These are phyloP conservation scores for Ophiorrhiza pumila DNA, from an alignment of 257 asterid species.

Conservation along the genomic window DNA sequence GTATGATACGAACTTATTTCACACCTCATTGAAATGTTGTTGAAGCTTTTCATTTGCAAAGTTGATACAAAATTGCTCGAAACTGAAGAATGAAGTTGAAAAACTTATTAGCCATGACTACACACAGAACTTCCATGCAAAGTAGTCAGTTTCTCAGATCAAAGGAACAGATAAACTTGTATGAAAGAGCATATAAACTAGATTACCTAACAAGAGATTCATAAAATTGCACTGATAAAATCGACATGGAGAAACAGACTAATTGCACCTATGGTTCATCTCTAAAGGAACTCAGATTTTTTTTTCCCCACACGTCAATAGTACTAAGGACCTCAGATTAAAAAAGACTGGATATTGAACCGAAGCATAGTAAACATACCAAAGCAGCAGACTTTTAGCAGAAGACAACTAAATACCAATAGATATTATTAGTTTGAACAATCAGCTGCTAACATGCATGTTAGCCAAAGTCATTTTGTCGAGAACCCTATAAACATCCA, in stretches of 20 bases:
- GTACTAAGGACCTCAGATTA: background rate
- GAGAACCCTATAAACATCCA: background rate
- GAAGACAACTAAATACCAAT: background rate
- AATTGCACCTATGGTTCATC: background rate
- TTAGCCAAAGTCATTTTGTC: background rate
- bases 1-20: constrained; percentile 21
- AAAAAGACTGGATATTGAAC: background rate
- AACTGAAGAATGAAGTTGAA: constrained; percentile 45
- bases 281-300: too few relatives aligned
- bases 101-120: constrained; percentile 12
- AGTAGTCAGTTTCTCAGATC: background rate
- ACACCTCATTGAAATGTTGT: constrained; percentile 98
- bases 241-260: background rate
- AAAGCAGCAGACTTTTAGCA: background rate
- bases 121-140: background rate
- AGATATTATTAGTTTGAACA: background rate
- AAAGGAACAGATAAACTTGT: background rate
- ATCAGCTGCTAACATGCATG: background rate
- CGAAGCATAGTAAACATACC: background rate
- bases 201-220: background rate
- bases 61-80: constrained; percentile 99
- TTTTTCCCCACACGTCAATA: too few relatives aligned
- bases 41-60: constrained; percentile 99
- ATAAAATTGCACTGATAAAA: background rate
- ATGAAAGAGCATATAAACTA: background rate